Conservation (phyloP, 345 rosid genomes). For the Stellera chamaejasme region DNA sequence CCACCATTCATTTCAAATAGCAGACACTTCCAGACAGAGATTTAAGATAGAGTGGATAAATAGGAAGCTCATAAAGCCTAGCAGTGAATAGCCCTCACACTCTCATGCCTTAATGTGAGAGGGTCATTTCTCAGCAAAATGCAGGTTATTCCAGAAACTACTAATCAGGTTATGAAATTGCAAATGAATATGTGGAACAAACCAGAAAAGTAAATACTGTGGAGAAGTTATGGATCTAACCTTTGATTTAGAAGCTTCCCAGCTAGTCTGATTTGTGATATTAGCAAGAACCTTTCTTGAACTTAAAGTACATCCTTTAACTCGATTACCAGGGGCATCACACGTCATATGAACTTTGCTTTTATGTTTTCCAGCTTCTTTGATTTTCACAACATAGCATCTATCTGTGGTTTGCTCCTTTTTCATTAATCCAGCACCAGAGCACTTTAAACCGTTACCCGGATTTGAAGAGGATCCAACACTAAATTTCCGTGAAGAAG, state of each 20-base stretch:
- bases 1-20: too few relatives aligned
- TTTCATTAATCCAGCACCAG: slow-evolving; percentile 8
- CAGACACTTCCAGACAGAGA: too few relatives aligned
- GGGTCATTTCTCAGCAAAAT: neutral
- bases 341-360: slow-evolving; percentile 15
- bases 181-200: too few relatives aligned
- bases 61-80: too few relatives aligned
- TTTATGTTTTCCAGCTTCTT: slow-evolving; percentile 18
- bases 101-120: too few relatives aligned
- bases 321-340: slow-evolving; percentile 14
- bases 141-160: too few relatives aligned
- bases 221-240: slow-evolving; percentile 12
- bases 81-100: too few relatives aligned
- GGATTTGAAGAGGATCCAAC: slow-evolving; percentile 38
- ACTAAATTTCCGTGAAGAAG: slow-evolving; percentile 44
- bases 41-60: too few relatives aligned
- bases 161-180: too few relatives aligned
- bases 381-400: slow-evolving; percentile 23
- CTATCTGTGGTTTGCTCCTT: slow-evolving; percentile 39
- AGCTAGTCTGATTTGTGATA: slow-evolving; percentile 14
- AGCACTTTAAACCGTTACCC: slow-evolving; percentile 10
- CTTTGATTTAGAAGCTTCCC: slow-evolving; percentile 26
- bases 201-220: too few relatives aligned
- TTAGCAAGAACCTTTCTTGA: slow-evolving; percentile 10
- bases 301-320: slow-evolving; percentile 10